Evolutionary conservation across 2,329 filamentous ascomycete genomes (phyloP).

Genomic region (Phoma sp.): DNA sequence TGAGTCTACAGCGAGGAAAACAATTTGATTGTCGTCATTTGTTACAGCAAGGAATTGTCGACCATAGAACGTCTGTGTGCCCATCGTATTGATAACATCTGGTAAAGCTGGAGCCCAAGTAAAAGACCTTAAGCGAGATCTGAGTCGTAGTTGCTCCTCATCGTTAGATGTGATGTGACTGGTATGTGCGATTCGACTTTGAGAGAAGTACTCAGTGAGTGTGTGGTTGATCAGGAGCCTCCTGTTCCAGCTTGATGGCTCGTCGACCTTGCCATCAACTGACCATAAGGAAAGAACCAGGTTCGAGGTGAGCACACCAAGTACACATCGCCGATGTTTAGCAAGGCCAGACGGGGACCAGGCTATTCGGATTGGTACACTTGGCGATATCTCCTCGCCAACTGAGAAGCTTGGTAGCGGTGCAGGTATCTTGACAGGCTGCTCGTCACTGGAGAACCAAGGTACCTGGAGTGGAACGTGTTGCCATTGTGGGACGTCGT

Average conservation of each 20-base stretch:
- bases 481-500: slow-evolving; percentile 44
- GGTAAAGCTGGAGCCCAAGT: slow-evolving; percentile 47
- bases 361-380: slow-evolving; percentile 55
- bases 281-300: slow-evolving; percentile 64
- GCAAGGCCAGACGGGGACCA: slow-evolving; percentile 65
- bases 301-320: slow-evolving; percentile 64
- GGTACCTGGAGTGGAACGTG: slow-evolving; percentile 55
- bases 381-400: slow-evolving; percentile 64
- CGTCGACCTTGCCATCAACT: slow-evolving; percentile 50
- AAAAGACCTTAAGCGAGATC: slow-evolving; percentile 50
- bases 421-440: slow-evolving; percentile 53
- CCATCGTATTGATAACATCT: slow-evolving; percentile 22
- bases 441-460: slow-evolving; percentile 58
- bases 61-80: slow-evolving; percentile 34
- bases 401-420: slow-evolving; percentile 58
- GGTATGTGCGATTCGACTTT: slow-evolving; percentile 16
- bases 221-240: slow-evolving; percentile 60
- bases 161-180: slow-evolving; percentile 17
- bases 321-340: slow-evolving; percentile 59
- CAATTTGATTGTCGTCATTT: slow-evolving; percentile 51
- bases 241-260: slow-evolving; percentile 58
- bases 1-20: slow-evolving; percentile 46
- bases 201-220: slow-evolving; percentile 49
- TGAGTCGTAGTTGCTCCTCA: slow-evolving; percentile 46
- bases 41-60: slow-evolving; percentile 46